Evolutionary conservation across 148 eudicot species (phyloP).

Genomic region (Gaultheria prostrata): DNA sequence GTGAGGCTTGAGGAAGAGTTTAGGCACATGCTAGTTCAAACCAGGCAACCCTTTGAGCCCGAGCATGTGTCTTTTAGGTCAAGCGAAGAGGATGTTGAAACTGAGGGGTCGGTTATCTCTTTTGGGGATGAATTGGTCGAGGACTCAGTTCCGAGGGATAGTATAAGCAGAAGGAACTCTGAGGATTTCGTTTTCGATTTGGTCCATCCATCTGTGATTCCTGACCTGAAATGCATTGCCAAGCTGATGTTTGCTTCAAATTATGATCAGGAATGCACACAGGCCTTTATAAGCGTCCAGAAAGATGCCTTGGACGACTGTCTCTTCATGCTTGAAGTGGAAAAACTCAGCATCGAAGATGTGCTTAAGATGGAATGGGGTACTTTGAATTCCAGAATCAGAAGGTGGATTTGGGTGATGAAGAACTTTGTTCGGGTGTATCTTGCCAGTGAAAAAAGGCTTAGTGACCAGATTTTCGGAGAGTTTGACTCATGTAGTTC

Average conservation of each 20-base stretch:
- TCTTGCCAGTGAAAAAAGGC: conserved; percentile 68
- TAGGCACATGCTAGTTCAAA: conserved; percentile 62
- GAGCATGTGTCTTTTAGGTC: conserved; percentile 65
- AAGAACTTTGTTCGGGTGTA: conserved; percentile 70
- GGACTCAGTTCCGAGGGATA: conserved; percentile 45
- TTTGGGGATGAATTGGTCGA: conserved; percentile 58
- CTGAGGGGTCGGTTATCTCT: conserved; percentile 51
- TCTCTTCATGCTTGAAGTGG: conserved; percentile 62
- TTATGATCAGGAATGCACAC: conserved; percentile 69
- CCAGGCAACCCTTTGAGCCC: conserved; percentile 66
- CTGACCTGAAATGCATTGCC: conserved; percentile 65
- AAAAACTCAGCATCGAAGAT: conserved; percentile 77
- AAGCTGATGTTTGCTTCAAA: conserved; percentile 59
- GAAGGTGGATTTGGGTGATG: conserved; percentile 73
- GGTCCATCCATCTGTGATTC: conserved; percentile 54
- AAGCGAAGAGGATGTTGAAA: conserved; percentile 51
- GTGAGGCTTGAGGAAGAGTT: conserved; percentile 74
- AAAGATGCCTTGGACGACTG: conserved; percentile 73
- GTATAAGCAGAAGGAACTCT: conserved; percentile 39
- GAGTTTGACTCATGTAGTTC: conserved; percentile 48
- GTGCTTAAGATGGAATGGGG: conserved; percentile 82
- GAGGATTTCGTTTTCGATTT: conserved; percentile 57
- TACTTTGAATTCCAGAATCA: conserved; percentile 57
- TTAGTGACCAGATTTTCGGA: conserved; percentile 75
- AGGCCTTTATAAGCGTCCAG: conserved; percentile 52